phyloP scores from a whole-genome alignment of 495 filamentous ascomycete genomes.

The Sphaerosporella brunnea region DNA sequence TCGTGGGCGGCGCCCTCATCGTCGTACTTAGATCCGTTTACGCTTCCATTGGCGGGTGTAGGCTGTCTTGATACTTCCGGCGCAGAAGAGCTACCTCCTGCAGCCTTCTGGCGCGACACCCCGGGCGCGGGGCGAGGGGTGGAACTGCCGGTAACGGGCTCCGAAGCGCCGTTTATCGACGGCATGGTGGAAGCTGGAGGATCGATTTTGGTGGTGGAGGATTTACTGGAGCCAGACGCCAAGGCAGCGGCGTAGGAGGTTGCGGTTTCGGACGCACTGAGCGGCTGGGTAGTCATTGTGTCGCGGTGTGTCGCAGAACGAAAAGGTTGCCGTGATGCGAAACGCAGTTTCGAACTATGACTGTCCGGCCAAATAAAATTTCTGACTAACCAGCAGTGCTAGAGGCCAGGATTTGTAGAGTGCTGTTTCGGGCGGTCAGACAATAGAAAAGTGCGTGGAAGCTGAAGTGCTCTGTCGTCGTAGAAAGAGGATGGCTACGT shows the following conservation, averaged over 20 bases:
- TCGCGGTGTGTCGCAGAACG: not conserved
- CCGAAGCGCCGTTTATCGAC: slow-evolving; percentile 13
- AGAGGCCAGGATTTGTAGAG: not conserved
- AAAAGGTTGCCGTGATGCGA: not conserved
- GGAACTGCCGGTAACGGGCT: slow-evolving; percentile 14
- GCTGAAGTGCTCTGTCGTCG: no score
- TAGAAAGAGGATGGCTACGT: no score
- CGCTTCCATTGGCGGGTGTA: not conserved
- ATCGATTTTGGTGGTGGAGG: not conserved
- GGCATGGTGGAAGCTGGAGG: not conserved
- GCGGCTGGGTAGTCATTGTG: slow-evolving; percentile 4
- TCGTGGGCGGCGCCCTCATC: slow-evolving; percentile 31
- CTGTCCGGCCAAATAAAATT: not conserved
- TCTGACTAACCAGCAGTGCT: not conserved
- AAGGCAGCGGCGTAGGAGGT: slow-evolving; percentile 7
- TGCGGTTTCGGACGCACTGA: not conserved
- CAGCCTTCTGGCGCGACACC: slow-evolving; percentile 11
- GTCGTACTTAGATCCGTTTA: not conserved
- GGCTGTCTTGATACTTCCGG: not conserved
- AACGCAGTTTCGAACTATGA: not conserved
- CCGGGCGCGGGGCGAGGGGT: slow-evolving; percentile 12
- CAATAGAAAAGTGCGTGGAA: no score
- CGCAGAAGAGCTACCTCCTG: slow-evolving; percentile 1
- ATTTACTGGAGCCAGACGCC: not conserved
- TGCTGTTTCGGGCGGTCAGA: no score